Evolutionary conservation across 371 early-diverging fungal genomes (phyloP).

Genomic region (Massospora cicadina): DNA sequence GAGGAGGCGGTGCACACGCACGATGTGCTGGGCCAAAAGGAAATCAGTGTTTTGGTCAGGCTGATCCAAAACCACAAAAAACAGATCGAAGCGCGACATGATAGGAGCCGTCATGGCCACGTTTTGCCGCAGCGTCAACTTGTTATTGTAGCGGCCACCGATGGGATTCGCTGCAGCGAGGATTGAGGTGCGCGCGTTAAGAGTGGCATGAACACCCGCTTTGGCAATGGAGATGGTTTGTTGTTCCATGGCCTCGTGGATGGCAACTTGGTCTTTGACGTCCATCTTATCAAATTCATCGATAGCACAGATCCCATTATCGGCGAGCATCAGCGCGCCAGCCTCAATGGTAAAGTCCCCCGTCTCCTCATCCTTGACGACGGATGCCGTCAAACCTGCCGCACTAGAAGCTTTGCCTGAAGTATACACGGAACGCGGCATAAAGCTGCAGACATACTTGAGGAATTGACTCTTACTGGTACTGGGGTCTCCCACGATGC

Average conservation of each 20-base stretch:
- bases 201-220: constrained; percentile 97
- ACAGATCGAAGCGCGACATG: constrained; percentile 99
- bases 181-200: constrained; percentile 97
- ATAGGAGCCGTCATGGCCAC: constrained; percentile 95
- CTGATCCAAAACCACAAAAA: constrained; percentile 97
- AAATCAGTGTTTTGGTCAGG: constrained; percentile 82
- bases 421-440: constrained; percentile 92
- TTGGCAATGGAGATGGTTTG: constrained; percentile 99
- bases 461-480: constrained; percentile 98
- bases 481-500: constrained; percentile 97
- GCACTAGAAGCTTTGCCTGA: constrained; percentile 98
- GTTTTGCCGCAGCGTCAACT: constrained; percentile 88
- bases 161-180: constrained; percentile 99
- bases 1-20: constrained; percentile 68
- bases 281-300: constrained; percentile 99
- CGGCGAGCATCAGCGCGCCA: constrained; percentile 99
- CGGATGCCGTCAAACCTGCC: constrained; percentile 98
- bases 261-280: constrained; percentile 94
- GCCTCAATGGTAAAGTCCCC: constrained; percentile 99
- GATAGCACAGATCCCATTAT: constrained; percentile 98
- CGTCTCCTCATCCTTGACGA: constrained; percentile 96
- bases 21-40: constrained; percentile 86
- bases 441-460: constrained; percentile 67
- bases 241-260: constrained; percentile 99
- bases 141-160: constrained; percentile 90